Base-by-base conservation (phyloP, 371 early-diverging fungal genomes). In the Saksenaea oblongispora region DNA sequence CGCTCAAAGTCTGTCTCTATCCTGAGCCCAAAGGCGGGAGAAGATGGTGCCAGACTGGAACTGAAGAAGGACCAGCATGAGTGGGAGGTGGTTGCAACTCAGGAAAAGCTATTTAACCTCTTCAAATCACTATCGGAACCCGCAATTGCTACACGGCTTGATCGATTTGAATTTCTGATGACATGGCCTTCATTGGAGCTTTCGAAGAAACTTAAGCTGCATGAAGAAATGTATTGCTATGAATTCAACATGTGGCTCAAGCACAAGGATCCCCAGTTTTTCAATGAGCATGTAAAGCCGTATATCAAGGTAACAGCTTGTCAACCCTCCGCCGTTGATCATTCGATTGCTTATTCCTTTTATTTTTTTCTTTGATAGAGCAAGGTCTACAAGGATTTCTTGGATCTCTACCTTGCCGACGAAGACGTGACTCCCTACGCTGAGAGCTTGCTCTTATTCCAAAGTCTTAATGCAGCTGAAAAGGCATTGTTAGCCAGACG, bases 231-330 rank as follows among this genome's bases (percentile, higher is more conserved):
- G 57, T 71, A 61, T 2, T 85, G 84, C 27, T 79, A 87, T 61
- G 87, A 87, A 65, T 56, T 85, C 18, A 84, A 85, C 62, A 55
- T 87, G 24, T 87, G 85, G 83, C 28, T 87, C 31, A 84, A 78
- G 70, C 72, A 75, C 22, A 84, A 82, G 39, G 85, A 87, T 51
- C 34, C 57, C 1, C 53, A 18, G 0, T 87, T 78, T 51, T 87
- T 85, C 59, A 71, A 80, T 36, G 18, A 54, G 0, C 69, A 74
- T 39, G 73, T 85, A 1, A 60, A 57, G 7, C 81, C 82, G 2
- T 79, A 70, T 22, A 63, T 87, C 22, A 70, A 79, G 82, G 85
- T 85, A 74, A 61, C n/a, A n/a, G n/a, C n/a, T n/a, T n/a, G n/a
- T n/a, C n/a, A n/a, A n/a, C n/a, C n/a, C n/a, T n/a, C n/a, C n/a